Evolutionary conservation across 768 basidiomycete genomes (phyloP), one percentile per base, ranked within the genome.

Genomic region (Rubroboletus pulcherrimus): DNA sequence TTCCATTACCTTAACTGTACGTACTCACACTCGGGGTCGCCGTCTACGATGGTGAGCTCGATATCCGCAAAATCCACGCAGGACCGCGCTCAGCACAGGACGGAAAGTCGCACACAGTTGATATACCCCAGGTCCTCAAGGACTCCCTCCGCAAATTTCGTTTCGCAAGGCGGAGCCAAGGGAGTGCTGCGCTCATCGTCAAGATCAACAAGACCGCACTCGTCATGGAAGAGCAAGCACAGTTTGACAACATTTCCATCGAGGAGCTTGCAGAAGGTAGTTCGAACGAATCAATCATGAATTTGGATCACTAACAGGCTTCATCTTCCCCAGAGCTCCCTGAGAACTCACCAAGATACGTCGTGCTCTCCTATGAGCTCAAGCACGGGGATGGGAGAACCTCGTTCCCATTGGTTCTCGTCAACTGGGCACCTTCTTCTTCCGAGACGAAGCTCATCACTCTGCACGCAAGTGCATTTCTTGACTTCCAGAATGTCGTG

Each of bases 231-330:
- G 86, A 91, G 64, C 88, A 85, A 33, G 90, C 93, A 52, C 83
- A 86, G 66, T 86, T 90, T 60, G 85, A 88, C 65, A 74, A 83
- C 56, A 86, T 91, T 56, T 79, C 78, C 53, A 83, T 93, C 54
- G 88, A 89, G 63, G 91, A 95, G 15, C 83, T 98, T 37, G 89
- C 83, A n/a, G 87, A 93, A 74, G 93, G 93, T 91, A 60, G 53
- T 66, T 50, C 39, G 21, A 8, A 26, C 34, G 55, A 58, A 14
- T 49, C 19, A 24, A 44, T 58, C 35, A 5, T 42, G 44, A n/a
- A 17, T 41, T 42, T 21, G 37, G 40, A 45, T 14, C 37, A 15
- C 41, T 26, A 7, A 57, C 42, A 14, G 19, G 30, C 49, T 50
- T 39, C 21, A 43, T 41, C 21, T 24, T 54, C 8, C 24, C 26